A percentile compares a stretch with the other conserved stretches of the same genome.
Conservation (phyloP, 352 stramenopile genomes). For the Phytopythium mirpurense region DNA sequence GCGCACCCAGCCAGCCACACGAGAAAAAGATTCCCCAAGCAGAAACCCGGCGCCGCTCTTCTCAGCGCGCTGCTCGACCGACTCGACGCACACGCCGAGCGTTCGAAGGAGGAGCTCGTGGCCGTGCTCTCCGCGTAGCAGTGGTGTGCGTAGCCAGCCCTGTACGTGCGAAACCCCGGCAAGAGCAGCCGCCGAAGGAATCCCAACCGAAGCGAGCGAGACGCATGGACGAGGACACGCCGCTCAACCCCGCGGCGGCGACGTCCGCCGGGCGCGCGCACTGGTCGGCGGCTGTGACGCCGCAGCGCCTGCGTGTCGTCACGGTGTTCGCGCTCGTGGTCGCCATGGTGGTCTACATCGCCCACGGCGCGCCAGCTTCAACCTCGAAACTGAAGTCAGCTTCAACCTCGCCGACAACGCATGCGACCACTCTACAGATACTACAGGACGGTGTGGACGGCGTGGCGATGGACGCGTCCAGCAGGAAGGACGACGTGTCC, state of each 20-base stretch:
- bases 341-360: slow-evolving; percentile 20
- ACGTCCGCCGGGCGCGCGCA: slow-evolving; percentile 10
- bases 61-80: no score
- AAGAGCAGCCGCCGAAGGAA: no score
- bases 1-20: no score
- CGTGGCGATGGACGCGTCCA: slow-evolving; percentile 4
- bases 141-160: not conserved
- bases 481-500: slow-evolving; percentile 32
- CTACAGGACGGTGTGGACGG: not conserved
- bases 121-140: no score
- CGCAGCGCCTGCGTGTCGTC: slow-evolving; percentile 17
- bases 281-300: slow-evolving; percentile 6
- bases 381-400: not conserved
- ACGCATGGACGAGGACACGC: slow-evolving; percentile 41
- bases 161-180: not conserved
- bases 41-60: slow-evolving; percentile 7
- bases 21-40: slow-evolving; percentile 7
- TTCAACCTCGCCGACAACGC: not conserved
- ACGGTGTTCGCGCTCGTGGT: slow-evolving; percentile 20
- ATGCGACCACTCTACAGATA: not conserved
- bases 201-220: not conserved
- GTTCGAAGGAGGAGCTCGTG: not conserved
- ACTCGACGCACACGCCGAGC: not conserved
- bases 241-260: slow-evolving; percentile 26
- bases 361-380: slow-evolving; percentile 10